Conservation (phyloP, 106 monocot genomes). For the Dioscorea zingiberensis region DNA sequence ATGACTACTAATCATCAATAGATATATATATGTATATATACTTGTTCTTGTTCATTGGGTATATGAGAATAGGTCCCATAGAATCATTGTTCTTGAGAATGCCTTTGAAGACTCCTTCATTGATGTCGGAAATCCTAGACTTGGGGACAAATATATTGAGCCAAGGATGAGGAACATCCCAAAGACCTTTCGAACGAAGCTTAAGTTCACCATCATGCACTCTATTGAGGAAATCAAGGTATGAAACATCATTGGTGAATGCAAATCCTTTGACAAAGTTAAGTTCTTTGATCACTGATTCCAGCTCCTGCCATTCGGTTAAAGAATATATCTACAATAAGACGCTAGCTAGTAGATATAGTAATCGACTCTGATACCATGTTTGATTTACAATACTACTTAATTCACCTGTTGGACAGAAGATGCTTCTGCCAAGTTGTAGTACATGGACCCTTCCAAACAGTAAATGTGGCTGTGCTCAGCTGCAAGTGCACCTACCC, state of each 20-base stretch:
- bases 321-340: not conserved
- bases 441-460: slow-evolving; percentile 32
- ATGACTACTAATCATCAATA: too few species aligned
- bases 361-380: not conserved
- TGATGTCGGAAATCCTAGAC: slow-evolving; percentile 39
- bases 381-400: not conserved
- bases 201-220: slow-evolving; percentile 39
- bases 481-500: slow-evolving; percentile 15
- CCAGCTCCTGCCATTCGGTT: slow-evolving; percentile 16
- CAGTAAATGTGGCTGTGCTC: slow-evolving; percentile 18
- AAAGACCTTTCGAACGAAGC: slow-evolving; percentile 31
- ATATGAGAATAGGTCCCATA: slow-evolving; percentile 45
- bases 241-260: slow-evolving; percentile 40
- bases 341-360: not conserved
- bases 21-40: not conserved
- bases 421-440: not conserved
- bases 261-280: slow-evolving; percentile 29
- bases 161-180: slow-evolving; percentile 74
- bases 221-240: slow-evolving; percentile 40
- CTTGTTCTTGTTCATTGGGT: slow-evolving; percentile 51
- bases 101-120: slow-evolving; percentile 36
- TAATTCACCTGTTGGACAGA: slow-evolving; percentile 11
- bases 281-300: slow-evolving; percentile 17
- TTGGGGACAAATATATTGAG: slow-evolving; percentile 49
- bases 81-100: slow-evolving; percentile 22